Percentiles rank a stretch among this genome's conserved stretches.
phyloP scores from a whole-genome alignment of 768 basidiomycete genomes.

The Serendipita sp. region DNA sequence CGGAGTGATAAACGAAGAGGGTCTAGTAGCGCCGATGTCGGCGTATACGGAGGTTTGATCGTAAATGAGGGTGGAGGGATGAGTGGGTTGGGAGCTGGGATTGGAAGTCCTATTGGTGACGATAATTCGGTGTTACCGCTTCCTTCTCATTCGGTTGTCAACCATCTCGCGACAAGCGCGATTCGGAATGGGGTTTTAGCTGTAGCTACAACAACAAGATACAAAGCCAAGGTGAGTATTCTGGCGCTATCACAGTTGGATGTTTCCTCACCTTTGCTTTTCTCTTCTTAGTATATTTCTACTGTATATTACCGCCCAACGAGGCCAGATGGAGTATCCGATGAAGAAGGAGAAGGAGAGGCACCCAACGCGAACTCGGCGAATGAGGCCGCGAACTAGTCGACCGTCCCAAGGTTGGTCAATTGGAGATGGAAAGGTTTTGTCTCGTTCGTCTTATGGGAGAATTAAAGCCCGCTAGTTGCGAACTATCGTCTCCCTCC shows the following conservation, averaged over 20 bases:
- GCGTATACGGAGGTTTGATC: not conserved
- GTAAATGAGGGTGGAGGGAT: not conserved
- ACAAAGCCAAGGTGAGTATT: constrained; percentile 65
- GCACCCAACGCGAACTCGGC: too few species aligned
- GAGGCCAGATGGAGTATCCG: not conserved
- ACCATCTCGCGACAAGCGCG: constrained; percentile 88
- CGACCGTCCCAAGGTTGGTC: too few species aligned
- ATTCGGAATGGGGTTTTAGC: constrained; percentile 87
- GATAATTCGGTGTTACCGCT: constrained; percentile 84
- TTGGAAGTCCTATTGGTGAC: constrained; percentile 33
- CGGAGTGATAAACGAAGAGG: not conserved
- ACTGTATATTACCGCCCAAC: constrained; percentile 71
- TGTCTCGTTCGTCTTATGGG: too few species aligned
- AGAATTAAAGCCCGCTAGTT: too few species aligned
- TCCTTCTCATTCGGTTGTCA: constrained; percentile 83
- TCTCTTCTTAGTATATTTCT: constrained; percentile 48
- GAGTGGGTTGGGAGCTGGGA: constrained; percentile 9
- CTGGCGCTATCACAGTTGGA: constrained; percentile 10
- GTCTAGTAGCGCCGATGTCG: not conserved
- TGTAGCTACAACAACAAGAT: constrained; percentile 81
- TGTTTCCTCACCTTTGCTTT: constrained; percentile 5
- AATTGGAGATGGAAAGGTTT: too few species aligned
- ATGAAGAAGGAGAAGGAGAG: not conserved
- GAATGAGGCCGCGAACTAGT: too few species aligned
- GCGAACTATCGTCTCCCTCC: too few species aligned